A percentile compares a stretch with the other conserved stretches of the same genome.
phyloP scores from a whole-genome alignment of 2,329 filamentous ascomycete genomes.

The Cladosporium sphaerospermum region DNA sequence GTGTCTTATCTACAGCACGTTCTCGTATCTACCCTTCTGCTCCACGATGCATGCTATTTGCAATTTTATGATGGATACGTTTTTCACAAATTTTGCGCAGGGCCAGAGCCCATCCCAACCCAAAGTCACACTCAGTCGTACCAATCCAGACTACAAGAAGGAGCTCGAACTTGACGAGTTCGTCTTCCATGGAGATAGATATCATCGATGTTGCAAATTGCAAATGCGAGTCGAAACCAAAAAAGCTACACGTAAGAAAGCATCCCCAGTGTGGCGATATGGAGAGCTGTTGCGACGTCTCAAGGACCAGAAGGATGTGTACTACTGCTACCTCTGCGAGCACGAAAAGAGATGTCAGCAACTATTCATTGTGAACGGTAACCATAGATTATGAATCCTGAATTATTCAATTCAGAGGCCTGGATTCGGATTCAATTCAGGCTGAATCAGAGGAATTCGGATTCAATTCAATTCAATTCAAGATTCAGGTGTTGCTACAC shows the following conservation, averaged over 20 bases:
- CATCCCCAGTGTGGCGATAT: not conserved
- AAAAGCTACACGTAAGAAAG: not conserved
- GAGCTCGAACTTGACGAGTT: not conserved
- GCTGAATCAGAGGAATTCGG: not conserved
- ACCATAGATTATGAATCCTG: not conserved
- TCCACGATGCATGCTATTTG: not conserved
- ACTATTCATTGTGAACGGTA: not conserved
- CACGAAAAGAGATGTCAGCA: not conserved
- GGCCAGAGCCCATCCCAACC: not conserved
- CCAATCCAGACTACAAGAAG: not conserved
- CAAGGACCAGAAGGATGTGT: not conserved
- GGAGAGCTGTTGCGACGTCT: not conserved
- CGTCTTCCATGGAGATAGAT: not conserved
- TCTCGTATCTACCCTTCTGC: not conserved
- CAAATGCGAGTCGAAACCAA: not conserved
- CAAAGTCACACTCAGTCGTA: not conserved
- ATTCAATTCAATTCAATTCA: not conserved
- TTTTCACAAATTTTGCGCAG: not conserved
- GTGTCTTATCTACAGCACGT: not conserved
- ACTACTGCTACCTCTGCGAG: not conserved
- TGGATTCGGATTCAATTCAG: not conserved
- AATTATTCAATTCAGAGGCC: not conserved
- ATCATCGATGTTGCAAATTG: not conserved
- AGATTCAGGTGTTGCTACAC: not conserved
- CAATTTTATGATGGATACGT: not conserved